Percentiles rank a stretch among this genome's conserved stretches.
These are phyloP conservation scores for Termitomyces sp. DNA, from an alignment of 768 basidiomycete species.

Conservation along the genomic window DNA sequence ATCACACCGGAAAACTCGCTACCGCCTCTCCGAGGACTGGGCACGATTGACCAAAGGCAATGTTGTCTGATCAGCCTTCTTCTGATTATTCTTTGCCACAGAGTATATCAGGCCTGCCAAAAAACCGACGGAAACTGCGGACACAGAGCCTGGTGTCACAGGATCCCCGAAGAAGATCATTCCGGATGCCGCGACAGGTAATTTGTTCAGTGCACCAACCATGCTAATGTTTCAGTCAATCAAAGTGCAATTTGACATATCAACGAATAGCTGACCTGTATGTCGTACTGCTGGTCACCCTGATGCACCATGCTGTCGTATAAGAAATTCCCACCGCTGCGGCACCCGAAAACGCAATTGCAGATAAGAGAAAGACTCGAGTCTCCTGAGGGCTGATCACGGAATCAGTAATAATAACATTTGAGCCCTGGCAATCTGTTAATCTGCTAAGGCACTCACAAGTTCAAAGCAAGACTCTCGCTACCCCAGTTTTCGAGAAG, in stretches of 20 bases:
- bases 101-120: conserved; percentile 91
- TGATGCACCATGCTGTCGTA: conserved; percentile 97
- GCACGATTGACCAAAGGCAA: conserved; percentile 46
- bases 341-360: conserved; percentile 95
- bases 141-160: conserved; percentile 84
- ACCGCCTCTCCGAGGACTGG: neutral
- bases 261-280: conserved; percentile 61
- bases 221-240: conserved; percentile 53
- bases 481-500: conserved; percentile 86
- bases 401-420: conserved; percentile 2
- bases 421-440: neutral
- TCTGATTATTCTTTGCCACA: conserved; percentile 92
- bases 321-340: conserved; percentile 98
- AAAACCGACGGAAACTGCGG: conserved; percentile 85
- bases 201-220: conserved; percentile 96
- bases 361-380: conserved; percentile 72
- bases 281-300: conserved; percentile 96
- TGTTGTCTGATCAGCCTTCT: conserved; percentile 63
- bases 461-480: conserved; percentile 75
- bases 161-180: conserved; percentile 96
- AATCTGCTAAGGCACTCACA: conserved; percentile 54
- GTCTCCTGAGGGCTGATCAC: conserved; percentile 75
- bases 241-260: neutral
- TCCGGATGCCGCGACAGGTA: conserved; percentile 97
- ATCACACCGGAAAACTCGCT: neutral